Percentiles rank a stretch among this genome's conserved stretches.
Evolutionary conservation across 441 rosid species (phyloP).

Genomic region (Biscutella laevigata): DNA sequence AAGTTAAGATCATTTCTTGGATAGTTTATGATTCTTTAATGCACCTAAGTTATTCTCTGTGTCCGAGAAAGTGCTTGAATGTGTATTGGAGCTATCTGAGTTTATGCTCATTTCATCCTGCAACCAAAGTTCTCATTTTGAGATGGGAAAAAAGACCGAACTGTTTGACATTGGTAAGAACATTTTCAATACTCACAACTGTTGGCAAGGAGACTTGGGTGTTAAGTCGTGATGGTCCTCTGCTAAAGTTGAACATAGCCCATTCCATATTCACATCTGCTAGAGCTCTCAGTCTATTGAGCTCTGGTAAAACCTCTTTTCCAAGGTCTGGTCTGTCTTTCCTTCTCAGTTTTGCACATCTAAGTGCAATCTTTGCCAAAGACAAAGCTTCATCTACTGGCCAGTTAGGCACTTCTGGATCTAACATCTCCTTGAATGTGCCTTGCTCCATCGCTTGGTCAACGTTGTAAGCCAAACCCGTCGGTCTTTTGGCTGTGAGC

Average conservation of each 20-base stretch:
- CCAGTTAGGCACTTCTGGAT: conserved; percentile 53
- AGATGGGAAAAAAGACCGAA: not conserved
- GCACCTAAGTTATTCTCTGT: conserved; percentile 21
- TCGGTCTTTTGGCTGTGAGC: conserved; percentile 47
- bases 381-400: conserved; percentile 44
- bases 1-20: not conserved
- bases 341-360: conserved; percentile 48
- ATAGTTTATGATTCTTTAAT: not conserved
- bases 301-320: conserved; percentile 48
- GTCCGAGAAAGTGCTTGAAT: conserved; percentile 29
- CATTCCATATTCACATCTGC: conserved; percentile 37
- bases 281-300: conserved; percentile 36
- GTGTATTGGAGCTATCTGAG: conserved; percentile 30
- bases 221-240: conserved; percentile 25
- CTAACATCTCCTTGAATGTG: conserved; percentile 37
- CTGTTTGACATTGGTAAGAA: not conserved
- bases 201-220: conserved; percentile 28
- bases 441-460: conserved; percentile 38
- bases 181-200: conserved; percentile 27
- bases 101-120: conserved; percentile 49
- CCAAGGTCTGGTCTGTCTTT: conserved; percentile 71
- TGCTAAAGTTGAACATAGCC: conserved; percentile 23
- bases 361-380: conserved; percentile 45
- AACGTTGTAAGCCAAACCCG: conserved; percentile 39
- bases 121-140: not conserved